Base-by-base conservation (phyloP, 148 eudicot genomes). In the Rhododendron ovatum region DNA sequence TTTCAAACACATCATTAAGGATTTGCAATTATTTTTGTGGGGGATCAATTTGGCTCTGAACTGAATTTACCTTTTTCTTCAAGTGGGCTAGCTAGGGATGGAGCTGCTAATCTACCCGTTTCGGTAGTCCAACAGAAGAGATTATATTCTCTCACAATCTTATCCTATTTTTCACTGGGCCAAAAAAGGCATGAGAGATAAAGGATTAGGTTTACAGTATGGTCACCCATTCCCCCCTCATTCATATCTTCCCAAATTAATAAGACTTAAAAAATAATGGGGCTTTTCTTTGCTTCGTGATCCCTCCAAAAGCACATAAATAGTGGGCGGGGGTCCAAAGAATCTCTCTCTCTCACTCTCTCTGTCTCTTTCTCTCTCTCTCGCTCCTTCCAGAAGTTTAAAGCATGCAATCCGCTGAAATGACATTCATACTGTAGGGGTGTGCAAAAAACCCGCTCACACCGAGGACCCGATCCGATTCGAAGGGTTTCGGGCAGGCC, bases 241-340 rank as follows among this genome's bases (percentile, higher is more conserved):
- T n/a, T 20, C 45, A 20, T 55, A 81, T 55, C 71, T 81, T 18
- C 83, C 83, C 11, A 81, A 37, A 39, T 33, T 79, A n/a, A 18
- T 41, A 57, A 57, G 63, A 57, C 24, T 18, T 26, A 12, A 50
- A 50, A 80, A 37, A 2, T 37, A 37, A 50, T 6, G 5, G 41
- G 37, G 61, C 61, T 82, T 55, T 82, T 10, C 71, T 35, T 37
- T 57, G 37, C 37, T 82, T 59, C 37, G 22, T 35, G 7, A 57
- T 6, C 73, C 84, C 71, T 37, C 15, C 50, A 82, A 37, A 9
- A 59, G 61, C 73, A 37, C 43, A 28, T 26, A 26, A 80, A 28
- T 51, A 37, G 67, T 81, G 48, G 73, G 33, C 2, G 50, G 84
- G 83, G 84, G 84, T 82, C 84, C 84, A 82, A 59, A 20, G 84